A percentile compares a stretch with the other conserved stretches of the same genome.
Evolutionary conservation across 2,329 filamentous ascomycete genomes (phyloP).

Genomic region (Microsporum canis): DNA sequence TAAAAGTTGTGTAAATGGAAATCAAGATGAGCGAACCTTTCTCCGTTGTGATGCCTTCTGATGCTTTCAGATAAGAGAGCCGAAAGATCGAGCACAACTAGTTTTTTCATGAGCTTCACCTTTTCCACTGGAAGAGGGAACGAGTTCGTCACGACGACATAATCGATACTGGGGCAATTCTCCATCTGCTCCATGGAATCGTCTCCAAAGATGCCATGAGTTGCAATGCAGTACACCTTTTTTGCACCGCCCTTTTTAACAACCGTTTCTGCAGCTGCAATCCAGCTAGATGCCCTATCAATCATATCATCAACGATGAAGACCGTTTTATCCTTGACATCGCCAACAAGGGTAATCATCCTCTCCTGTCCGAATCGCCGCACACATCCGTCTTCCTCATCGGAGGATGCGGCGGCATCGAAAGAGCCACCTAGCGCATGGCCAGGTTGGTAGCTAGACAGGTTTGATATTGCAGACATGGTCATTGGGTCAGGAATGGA

Average conservation of each 20-base stretch:
- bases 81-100: constrained; percentile 81
- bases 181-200: constrained; percentile 85
- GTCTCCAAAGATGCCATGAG: constrained; percentile 85
- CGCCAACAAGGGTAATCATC: constrained; percentile 94
- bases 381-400: constrained; percentile 61
- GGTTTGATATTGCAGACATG: constrained; percentile 66
- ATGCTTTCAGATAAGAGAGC: constrained; percentile 85
- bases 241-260: constrained; percentile 85
- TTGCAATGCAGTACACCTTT: constrained; percentile 95
- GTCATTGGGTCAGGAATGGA: constrained; percentile 74
- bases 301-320: constrained; percentile 99
- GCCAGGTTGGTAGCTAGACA: constrained; percentile 58
- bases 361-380: constrained; percentile 71
- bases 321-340: constrained; percentile 77
- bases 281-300: constrained; percentile 93
- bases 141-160: constrained; percentile 91
- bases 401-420: constrained; percentile 76
- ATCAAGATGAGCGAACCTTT: constrained; percentile 43
- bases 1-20: background rate
- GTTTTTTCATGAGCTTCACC: constrained; percentile 60
- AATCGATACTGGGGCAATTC: constrained; percentile 83
- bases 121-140: constrained; percentile 73
- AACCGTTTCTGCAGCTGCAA: constrained; percentile 90
- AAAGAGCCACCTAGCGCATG: constrained; percentile 71
- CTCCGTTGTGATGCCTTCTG: constrained; percentile 89